Evolutionary conservation across 805 yeast species (phyloP).

Genomic region (Suhomyces tanzawaensis): DNA sequence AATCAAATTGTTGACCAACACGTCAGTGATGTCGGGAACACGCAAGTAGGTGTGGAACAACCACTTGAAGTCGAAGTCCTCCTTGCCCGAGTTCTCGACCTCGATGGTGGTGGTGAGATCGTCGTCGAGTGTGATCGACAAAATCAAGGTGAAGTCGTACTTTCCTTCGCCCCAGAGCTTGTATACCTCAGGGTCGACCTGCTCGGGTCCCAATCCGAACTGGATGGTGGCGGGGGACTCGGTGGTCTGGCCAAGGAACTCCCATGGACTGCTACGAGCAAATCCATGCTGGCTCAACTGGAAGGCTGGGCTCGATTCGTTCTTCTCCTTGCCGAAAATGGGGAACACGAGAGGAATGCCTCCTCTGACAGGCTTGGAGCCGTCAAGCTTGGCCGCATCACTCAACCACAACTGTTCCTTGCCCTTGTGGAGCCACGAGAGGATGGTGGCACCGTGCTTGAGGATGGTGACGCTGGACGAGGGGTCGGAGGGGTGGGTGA

Average conservation of each 20-base stretch:
- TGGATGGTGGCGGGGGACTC: conserved; percentile 70
- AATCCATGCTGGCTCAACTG: conserved; percentile 94
- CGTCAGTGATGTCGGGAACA: conserved; percentile 74
- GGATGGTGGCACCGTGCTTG: conserved; percentile 84
- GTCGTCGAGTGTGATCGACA: conserved; percentile 43
- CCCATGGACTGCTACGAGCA: conserved; percentile 91
- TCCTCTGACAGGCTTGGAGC: conserved; percentile 92
- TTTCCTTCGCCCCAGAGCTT: conserved; percentile 51
- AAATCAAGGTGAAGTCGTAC: conserved; percentile 61
- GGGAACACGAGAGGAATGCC: conserved; percentile 98
- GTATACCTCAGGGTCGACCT: conserved; percentile 60
- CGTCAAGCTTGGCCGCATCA: conserved; percentile 79
- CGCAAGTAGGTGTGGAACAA: conserved; percentile 87
- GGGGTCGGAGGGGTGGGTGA: conserved; percentile 53
- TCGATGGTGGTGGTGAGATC: conserved; percentile 67
- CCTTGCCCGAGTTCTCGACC: conserved; percentile 66
- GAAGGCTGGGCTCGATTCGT: conserved; percentile 52
- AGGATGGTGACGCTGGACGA: conserved; percentile 64
- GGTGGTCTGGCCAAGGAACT: conserved; percentile 81
- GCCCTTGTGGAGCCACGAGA: conserved; percentile 71
- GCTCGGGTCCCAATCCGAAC: conserved; percentile 87
- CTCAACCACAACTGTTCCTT: conserved; percentile 83
- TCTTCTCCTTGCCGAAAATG: conserved; percentile 71
- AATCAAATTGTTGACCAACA: conserved; percentile 72
- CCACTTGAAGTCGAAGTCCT: conserved; percentile 83